Base-by-base conservation (phyloP, 2,329 filamentous ascomycete genomes). In the Talaromyces sp. region DNA sequence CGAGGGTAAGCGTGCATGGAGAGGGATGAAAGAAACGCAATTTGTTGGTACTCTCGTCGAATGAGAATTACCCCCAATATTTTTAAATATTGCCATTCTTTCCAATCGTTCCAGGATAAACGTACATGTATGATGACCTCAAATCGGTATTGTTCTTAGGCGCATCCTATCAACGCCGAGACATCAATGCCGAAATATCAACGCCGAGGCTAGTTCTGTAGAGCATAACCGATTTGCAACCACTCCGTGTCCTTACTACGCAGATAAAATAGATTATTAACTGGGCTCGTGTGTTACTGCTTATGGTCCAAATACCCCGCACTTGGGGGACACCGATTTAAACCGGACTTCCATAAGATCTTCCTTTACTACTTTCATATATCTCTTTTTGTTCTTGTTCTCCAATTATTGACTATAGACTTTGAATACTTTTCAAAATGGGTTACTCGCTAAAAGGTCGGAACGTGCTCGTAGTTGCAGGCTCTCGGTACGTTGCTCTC, bases 381-480 rank as follows among this genome's bases (percentile, higher is more conserved):
- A 25, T 9, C 19, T 51, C 15, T 25, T 15, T n/a, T n/a, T 4
- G n/a, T 28, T 33, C 5, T n/a, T 9, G 22, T 52, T 39, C 11
- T 30, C n/a, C 32, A 13, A 25, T 32, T 30, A 30, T 30, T 30
- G 8, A 47, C 13, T 27, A 11, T 32, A 13, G 25, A 39, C n/a
- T 27, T 36, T 17, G 1, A 17, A 13, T 42, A 1, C 32, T 4
- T 22, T 30, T 3, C 44, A 74, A 52, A 15, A 89, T 88, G 86
- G 83, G 84, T 1, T 88, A 88, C 74, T 75, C 79, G n/a, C 78
- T 89, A 52, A 82, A 82, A 65, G 81, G 79, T 59, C 80, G 84
- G 36, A 88, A 87, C 67, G 83, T 88, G 30, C 80, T 89, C 17
- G 78, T 90, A 25, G 89, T 85, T 0, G 87, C 84, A 52, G 85